Percentiles rank a stretch among this genome's conserved stretches.
These are phyloP conservation scores for Exophiala aquamarina DNA, from an alignment of 2,329 filamentous ascomycete species.

Conservation along the genomic window DNA sequence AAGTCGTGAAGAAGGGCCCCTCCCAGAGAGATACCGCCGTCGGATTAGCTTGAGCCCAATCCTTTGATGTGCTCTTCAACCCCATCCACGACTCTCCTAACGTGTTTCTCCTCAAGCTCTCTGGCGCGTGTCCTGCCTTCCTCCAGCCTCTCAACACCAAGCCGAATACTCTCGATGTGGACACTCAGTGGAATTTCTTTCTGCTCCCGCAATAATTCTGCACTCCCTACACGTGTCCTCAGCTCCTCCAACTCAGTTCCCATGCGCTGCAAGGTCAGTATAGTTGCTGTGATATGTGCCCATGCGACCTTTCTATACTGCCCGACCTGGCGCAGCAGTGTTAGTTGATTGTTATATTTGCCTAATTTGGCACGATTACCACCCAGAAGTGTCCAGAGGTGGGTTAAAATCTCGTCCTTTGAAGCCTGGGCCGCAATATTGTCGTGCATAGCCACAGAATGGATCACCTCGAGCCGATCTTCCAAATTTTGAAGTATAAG, in stretches of 20 bases:
- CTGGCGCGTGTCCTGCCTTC: slow-evolving; percentile 60
- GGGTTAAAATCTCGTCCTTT: slow-evolving; percentile 66
- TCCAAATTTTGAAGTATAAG: slow-evolving; percentile 67
- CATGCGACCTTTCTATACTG: slow-evolving; percentile 65
- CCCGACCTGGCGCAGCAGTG: slow-evolving; percentile 65
- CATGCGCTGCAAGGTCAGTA: slow-evolving; percentile 74
- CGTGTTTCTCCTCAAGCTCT: slow-evolving; percentile 59
- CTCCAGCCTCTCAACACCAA: slow-evolving; percentile 71
- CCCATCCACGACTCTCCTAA: slow-evolving; percentile 53
- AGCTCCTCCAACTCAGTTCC: slow-evolving; percentile 69
- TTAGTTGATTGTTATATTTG: slow-evolving; percentile 63
- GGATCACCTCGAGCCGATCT: slow-evolving; percentile 67
- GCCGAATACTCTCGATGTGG: slow-evolving; percentile 73
- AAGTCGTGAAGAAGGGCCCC: no score
- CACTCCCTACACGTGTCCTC: slow-evolving; percentile 67
- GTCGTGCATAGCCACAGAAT: slow-evolving; percentile 66
- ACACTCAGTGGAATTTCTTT: slow-evolving; percentile 64
- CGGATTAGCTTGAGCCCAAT: neutral
- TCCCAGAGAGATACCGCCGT: no score
- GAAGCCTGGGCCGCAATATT: slow-evolving; percentile 58
- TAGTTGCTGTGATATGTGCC: slow-evolving; percentile 65
- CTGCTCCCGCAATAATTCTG: slow-evolving; percentile 34
- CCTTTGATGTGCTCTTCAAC: slow-evolving; percentile 34
- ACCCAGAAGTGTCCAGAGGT: slow-evolving; percentile 73
- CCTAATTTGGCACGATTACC: slow-evolving; percentile 63